Evolutionary conservation across 345 rosid genomes (phyloP), one percentile per base, ranked within the genome.

Genomic region (Combretum micranthum): DNA sequence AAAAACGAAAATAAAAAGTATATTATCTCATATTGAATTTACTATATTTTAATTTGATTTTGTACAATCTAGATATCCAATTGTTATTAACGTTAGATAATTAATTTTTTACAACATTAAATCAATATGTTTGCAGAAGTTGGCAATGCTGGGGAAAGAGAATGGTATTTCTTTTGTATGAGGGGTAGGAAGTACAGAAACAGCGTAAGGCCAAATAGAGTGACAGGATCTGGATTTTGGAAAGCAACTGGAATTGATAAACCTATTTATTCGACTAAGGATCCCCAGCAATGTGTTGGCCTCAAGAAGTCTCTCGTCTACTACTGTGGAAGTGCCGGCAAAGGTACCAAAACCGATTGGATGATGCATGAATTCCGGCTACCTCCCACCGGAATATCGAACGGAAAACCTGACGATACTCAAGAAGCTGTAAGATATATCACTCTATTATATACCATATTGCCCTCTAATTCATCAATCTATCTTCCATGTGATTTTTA

Each of bases 361-460:
- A 66, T 66, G 70, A 66, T 66, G 70, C 70, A 66, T 7, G 70
- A 66, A 49, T 66, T 60, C 59, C 70, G 70, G n/a, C 60, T 66
- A 19, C 65, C 70, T 1, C 65, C 70, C 1, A 17, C 11, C 0
- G 58, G 52, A 23, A 59, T 57, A 17, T 21, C 20, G 0, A 60
- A 53, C 42, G 25, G 20, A 47, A 18, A 13, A 10, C 39, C 53
- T 12, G 4, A 16, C 47, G 52, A 42, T 44, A 49, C 17, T 22
- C 62, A 65, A 51, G 69, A 64, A 52, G 63, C 69, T 3, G 69
- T 65, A 57, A 62, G 65, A 60, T 10, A 10, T 11, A 25, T 37
- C 0, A 2, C 12, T 0, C 17, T 48, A 18, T 15, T 59, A 15
- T 17, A 46, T 45, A 3, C 19, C 19, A 15, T 46, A 5, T 5